phyloP scores from a whole-genome alignment of 257 asterid species.

The Solanum acaule region DNA sequence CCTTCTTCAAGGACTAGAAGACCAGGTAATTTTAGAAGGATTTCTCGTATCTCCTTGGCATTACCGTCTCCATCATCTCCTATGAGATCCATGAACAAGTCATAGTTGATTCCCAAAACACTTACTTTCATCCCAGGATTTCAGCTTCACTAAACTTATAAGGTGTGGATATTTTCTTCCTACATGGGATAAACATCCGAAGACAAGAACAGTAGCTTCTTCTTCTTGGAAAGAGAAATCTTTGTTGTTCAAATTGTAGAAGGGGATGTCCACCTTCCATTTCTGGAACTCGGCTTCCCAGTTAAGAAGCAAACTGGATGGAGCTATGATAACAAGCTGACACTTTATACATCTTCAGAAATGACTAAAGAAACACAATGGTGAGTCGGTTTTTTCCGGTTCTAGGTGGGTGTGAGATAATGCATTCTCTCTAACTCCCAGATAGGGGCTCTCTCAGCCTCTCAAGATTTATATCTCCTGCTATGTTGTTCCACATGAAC shows the following conservation, averaged over 20 bases:
- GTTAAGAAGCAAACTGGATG: not conserved
- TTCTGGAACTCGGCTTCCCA: not conserved
- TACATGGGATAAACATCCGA: not conserved
- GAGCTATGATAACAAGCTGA: not conserved
- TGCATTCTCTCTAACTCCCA: not conserved
- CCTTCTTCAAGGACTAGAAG: conserved; percentile 64
- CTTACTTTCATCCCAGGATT: conserved; percentile 13
- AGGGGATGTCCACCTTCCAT: not conserved
- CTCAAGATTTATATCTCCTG: not conserved
- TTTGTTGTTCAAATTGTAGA: not conserved
- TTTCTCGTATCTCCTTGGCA: conserved; percentile 11
- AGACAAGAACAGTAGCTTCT: not conserved
- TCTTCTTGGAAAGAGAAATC: too few species aligned
- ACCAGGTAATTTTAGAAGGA: conserved; percentile 41
- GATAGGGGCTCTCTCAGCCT: not conserved
- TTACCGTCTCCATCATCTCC: conserved; percentile 9
- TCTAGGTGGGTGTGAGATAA: not conserved
- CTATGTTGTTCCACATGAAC: conserved; percentile 34
- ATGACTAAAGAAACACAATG: too few species aligned
- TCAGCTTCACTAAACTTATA: not conserved
- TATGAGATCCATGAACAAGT: conserved; percentile 33
- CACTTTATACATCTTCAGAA: not conserved
- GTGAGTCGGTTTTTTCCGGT: not conserved
- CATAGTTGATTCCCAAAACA: conserved; percentile 43
- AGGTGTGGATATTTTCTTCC: not conserved